Evolutionary conservation across 75 land plant species (phyloP).

Genomic region (Cupressus sempervirens): DNA sequence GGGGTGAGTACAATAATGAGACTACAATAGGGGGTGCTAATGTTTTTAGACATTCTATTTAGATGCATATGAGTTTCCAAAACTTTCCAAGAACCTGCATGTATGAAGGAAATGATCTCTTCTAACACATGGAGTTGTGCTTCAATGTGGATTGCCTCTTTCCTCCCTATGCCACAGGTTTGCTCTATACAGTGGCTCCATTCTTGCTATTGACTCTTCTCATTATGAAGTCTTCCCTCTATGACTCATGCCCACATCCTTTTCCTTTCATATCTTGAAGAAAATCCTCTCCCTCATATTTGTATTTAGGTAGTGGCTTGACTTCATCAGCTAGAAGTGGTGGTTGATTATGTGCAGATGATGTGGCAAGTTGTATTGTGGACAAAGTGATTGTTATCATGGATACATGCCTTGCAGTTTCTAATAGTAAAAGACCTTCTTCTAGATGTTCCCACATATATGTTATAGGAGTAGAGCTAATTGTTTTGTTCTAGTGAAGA

Average conservation of each 20-base stretch:
- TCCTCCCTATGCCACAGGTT: too few species aligned
- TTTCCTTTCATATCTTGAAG: constrained; percentile 18
- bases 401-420: constrained; percentile 74
- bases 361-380: constrained; percentile 52
- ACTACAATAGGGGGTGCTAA: too few species aligned
- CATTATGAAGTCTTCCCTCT: too few species aligned
- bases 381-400: constrained; percentile 73
- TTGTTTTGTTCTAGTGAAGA: constrained; percentile 41
- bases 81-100: too few species aligned
- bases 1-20: too few species aligned
- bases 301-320: constrained; percentile 22
- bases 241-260: constrained; percentile 30
- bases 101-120: too few species aligned
- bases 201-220: too few species aligned
- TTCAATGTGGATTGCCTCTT: too few species aligned
- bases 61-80: too few species aligned
- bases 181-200: too few species aligned
- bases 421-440: constrained; percentile 55
- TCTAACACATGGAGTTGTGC: too few species aligned
- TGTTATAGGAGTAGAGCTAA: constrained; percentile 43
- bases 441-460: constrained; percentile 51
- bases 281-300: constrained; percentile 32
- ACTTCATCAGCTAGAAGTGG: constrained; percentile 40
- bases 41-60: too few species aligned
- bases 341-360: constrained; percentile 43